Evolutionary conservation across 176 grass and related monocot species (phyloP).

Genomic region (Canna indica): DNA sequence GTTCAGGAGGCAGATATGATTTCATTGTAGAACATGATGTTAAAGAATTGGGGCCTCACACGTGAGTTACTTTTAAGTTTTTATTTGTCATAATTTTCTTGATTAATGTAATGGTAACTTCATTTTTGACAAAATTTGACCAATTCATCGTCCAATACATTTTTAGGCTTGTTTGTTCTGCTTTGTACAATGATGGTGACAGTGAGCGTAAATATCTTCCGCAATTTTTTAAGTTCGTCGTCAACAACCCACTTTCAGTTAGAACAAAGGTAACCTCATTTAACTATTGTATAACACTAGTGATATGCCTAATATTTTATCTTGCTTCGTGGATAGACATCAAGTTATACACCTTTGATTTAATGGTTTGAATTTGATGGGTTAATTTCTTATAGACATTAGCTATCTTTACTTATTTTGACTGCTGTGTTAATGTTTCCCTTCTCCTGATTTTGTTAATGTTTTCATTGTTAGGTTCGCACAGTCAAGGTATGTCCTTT

Average conservation of each 20-base stretch:
- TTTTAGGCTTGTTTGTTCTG: slow-evolving; percentile 87
- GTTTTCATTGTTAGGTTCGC: slow-evolving; percentile 56
- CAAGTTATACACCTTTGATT: slow-evolving; percentile 5
- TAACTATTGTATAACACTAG: slow-evolving; percentile 8
- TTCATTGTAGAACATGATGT: slow-evolving; percentile 99
- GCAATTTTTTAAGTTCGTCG: slow-evolving; percentile 95
- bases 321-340: not conserved
- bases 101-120: slow-evolving; percentile 5
- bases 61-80: slow-evolving; percentile 42
- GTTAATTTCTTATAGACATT: no score
- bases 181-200: slow-evolving; percentile 89
- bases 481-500: slow-evolving; percentile 85
- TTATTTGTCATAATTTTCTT: slow-evolving; percentile 8
- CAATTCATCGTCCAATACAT: slow-evolving; percentile 23
- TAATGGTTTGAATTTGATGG: slow-evolving; percentile 1
- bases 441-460: not conserved
- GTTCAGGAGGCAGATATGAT: slow-evolving; percentile 91
- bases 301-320: slow-evolving; percentile 5
- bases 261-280: slow-evolving; percentile 78
- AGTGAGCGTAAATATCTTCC: slow-evolving; percentile 97
- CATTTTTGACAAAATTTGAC: slow-evolving; percentile 19
- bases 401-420: not conserved
- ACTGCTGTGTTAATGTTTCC: not conserved
- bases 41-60: slow-evolving; percentile 87
- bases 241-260: slow-evolving; percentile 92